A percentile compares a stretch with the other conserved stretches of the same genome.
phyloP scores from a whole-genome alignment of 345 rosid genomes.

The Lepidium didymum region DNA sequence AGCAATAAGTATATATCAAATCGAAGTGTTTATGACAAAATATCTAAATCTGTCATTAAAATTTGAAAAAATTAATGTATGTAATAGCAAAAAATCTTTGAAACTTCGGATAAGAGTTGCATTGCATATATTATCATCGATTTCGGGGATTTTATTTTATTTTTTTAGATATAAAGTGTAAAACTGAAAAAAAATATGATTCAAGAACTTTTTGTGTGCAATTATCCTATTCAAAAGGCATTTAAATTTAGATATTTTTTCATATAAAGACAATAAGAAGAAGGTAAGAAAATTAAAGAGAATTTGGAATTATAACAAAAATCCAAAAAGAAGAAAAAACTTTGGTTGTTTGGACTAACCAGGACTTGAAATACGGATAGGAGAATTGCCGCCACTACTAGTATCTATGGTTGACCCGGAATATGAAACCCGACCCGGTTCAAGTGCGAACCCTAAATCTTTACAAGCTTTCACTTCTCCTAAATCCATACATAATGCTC shows the following conservation, averaged over 20 bases:
- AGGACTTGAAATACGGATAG: constrained; percentile 84
- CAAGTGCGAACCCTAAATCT: constrained; percentile 86
- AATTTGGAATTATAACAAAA: background rate
- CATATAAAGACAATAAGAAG: background rate
- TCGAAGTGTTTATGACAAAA: no score
- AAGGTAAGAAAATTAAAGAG: background rate
- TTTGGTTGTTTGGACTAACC: constrained; percentile 35
- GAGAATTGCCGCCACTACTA: constrained; percentile 89
- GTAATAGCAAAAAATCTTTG: no score
- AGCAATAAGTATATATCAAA: no score
- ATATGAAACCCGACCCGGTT: constrained; percentile 42
- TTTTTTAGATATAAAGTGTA: no score
- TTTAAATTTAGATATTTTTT: background rate
- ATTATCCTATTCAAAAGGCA: no score
- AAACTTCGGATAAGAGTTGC: no score
- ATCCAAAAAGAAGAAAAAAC: background rate
- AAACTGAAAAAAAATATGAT: no score
- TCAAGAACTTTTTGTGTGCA: no score
- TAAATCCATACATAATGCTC: constrained; percentile 82
- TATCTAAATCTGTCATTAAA: no score
- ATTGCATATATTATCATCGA: no score
- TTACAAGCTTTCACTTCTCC: constrained; percentile 88
- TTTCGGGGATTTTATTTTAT: no score
- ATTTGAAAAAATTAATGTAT: no score
- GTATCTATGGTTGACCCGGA: constrained; percentile 49